Evolutionary conservation across 345 rosid species (phyloP).

Genomic region (Arabidopsis arenosa): DNA sequence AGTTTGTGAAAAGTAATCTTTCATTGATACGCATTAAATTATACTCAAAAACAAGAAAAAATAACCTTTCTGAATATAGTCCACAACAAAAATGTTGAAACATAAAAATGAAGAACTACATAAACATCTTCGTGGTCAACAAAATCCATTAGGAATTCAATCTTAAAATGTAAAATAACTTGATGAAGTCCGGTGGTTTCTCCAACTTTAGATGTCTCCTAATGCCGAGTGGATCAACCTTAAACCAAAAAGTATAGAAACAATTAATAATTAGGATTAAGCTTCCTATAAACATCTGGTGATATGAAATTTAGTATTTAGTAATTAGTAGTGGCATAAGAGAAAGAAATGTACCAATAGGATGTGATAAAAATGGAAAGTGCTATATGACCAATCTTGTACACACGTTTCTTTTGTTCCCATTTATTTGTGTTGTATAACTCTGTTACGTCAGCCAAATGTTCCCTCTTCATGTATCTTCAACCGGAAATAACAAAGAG

Average conservation of each 20-base stretch:
- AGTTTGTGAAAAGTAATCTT: too few relatives aligned
- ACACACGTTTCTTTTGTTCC: slow-evolving; percentile 86
- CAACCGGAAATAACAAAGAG: slow-evolving; percentile 12
- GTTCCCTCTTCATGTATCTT: slow-evolving; percentile 66
- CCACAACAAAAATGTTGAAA: background rate
- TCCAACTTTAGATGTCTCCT: slow-evolving; percentile 41
- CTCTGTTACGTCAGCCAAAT: slow-evolving; percentile 93
- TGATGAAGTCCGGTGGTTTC: background rate
- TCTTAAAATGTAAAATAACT: background rate
- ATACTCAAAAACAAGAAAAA: too few relatives aligned
- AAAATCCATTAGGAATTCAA: slow-evolving; percentile 5
- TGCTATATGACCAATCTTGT: slow-evolving; percentile 75
- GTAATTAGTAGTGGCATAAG: background rate
- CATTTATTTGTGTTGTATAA: slow-evolving; percentile 72
- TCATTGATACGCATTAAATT: too few relatives aligned
- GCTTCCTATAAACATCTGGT: background rate
- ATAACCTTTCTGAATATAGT: too few relatives aligned
- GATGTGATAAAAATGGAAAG: slow-evolving; percentile 69
- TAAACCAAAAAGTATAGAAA: background rate
- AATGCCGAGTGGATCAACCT: slow-evolving; percentile 47
- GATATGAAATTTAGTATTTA: background rate
- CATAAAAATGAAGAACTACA: slow-evolving; percentile 17
- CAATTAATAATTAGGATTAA: background rate
- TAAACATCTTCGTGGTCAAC: background rate
- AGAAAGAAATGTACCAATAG: slow-evolving; percentile 62